Conservation (phyloP, 208 protist genomes). For the Trypanosoma congolense region DNA sequence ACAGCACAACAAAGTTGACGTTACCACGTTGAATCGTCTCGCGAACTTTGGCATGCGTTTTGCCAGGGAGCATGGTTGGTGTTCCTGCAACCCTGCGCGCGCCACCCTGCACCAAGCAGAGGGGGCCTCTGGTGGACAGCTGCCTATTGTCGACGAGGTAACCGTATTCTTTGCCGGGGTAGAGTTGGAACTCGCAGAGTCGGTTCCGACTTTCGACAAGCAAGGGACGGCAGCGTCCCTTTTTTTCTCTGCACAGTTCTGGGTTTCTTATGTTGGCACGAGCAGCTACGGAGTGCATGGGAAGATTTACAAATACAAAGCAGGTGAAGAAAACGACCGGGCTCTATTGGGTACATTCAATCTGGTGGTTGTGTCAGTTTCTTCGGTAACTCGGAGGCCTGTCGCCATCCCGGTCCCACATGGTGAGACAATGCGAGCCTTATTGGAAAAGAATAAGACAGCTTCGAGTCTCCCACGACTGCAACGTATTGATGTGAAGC, state of each 20-base stretch:
- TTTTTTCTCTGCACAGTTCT: conserved; percentile 28
- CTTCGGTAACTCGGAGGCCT: conserved; percentile 32
- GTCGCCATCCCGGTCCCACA: conserved; percentile 13
- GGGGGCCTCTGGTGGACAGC: conserved; percentile 20
- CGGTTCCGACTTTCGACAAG: conserved; percentile 23
- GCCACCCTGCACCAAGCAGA: not conserved
- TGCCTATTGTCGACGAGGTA: conserved; percentile 17
- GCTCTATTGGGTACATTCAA: conserved; percentile 43
- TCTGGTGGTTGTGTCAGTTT: conserved; percentile 52
- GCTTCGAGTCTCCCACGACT: not conserved
- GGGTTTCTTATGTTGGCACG: conserved; percentile 42
- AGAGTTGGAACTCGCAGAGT: conserved; percentile 31
- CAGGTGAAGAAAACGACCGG: conserved; percentile 18
- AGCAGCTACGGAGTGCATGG: conserved; percentile 49
- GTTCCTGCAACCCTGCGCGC: conserved; percentile 5
- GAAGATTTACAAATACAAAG: conserved; percentile 44
- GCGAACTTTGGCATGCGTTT: conserved; percentile 50
- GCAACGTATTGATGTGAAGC: conserved; percentile 7
- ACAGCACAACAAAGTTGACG: conserved; percentile 54
- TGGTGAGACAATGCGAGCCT: conserved; percentile 5
- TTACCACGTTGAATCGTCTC: conserved; percentile 42
- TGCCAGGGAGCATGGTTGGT: conserved; percentile 61
- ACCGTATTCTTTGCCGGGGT: conserved; percentile 66
- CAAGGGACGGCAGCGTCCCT: conserved; percentile 35
- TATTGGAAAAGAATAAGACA: conserved; percentile 4